Evolutionary conservation across 1,284 basidiomycete species (phyloP).

Genomic region (Singerocomus rubriflavus): DNA sequence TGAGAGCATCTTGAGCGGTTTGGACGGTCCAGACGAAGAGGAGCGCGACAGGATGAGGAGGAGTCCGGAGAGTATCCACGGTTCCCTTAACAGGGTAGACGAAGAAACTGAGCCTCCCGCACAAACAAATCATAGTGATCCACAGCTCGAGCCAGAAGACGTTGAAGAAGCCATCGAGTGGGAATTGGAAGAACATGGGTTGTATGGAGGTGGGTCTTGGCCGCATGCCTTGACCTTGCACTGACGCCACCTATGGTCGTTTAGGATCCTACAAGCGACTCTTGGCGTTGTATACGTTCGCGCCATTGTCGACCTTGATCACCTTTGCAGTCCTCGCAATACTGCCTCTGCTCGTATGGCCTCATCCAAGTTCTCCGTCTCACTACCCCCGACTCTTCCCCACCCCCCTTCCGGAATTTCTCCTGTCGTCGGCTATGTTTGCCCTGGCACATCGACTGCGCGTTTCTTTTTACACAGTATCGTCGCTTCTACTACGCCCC

Average conservation of each 20-base stretch:
- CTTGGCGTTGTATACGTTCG: slow-evolving; percentile 51
- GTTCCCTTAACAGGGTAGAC: slow-evolving; percentile 44
- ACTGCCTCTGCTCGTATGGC: slow-evolving; percentile 48
- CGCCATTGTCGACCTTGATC: slow-evolving; percentile 50
- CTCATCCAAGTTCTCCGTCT: slow-evolving; percentile 30
- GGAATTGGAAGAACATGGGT: slow-evolving; percentile 54
- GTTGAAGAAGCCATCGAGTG: slow-evolving; percentile 45
- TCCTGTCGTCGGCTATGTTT: slow-evolving; percentile 59
- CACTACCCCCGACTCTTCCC: slow-evolving; percentile 48
- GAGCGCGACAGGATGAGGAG: slow-evolving; percentile 22
- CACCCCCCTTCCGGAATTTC: slow-evolving; percentile 56
- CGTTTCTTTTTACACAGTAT: slow-evolving; percentile 44
- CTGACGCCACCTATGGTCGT: slow-evolving; percentile 6
- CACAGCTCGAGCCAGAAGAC: slow-evolving; percentile 25
- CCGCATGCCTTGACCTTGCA: neutral
- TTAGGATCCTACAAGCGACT: slow-evolving; percentile 60
- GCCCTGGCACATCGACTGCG: slow-evolving; percentile 56
- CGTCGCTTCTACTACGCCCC: slow-evolving; percentile 29
- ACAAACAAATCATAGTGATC: slow-evolving; percentile 1
- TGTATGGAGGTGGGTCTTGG: slow-evolving; percentile 52
- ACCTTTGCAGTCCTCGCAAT: slow-evolving; percentile 48
- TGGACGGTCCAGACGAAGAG: slow-evolving; percentile 26
- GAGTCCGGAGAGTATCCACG: slow-evolving; percentile 35
- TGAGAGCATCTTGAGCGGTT: slow-evolving; percentile 32
- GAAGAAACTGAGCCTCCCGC: slow-evolving; percentile 27